Conservation (phyloP, 495 filamentous ascomycete species). For the Penicillium pulvis region DNA sequence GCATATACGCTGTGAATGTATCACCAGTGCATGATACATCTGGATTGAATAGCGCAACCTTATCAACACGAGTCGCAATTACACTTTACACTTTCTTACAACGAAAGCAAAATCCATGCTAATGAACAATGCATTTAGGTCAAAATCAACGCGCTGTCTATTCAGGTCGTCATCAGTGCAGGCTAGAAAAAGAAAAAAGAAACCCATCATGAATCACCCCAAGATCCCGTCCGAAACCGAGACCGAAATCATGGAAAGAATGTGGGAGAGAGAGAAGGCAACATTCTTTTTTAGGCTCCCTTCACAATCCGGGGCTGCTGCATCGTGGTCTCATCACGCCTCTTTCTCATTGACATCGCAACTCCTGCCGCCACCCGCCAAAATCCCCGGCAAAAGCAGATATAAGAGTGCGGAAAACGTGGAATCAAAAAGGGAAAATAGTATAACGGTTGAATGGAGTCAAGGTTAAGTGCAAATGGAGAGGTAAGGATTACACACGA, state of each 20-base stretch:
- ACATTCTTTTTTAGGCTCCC: conserved; percentile 5
- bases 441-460: conserved; percentile 8
- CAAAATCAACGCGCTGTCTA: conserved; percentile 31
- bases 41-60: not conserved
- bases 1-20: no score
- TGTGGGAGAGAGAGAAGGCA: conserved; percentile 7
- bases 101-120: conserved; percentile 5
- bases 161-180: conserved; percentile 34
- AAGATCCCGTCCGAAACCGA: conserved; percentile 11
- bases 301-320: conserved; percentile 8
- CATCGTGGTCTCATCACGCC: conserved; percentile 23
- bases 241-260: conserved; percentile 6
- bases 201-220: conserved; percentile 21
- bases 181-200: conserved; percentile 25
- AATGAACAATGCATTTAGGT: conserved; percentile 28
- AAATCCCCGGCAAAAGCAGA: conserved; percentile 3
- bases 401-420: conserved; percentile 10
- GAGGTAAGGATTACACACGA: conserved; percentile 15
- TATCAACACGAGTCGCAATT: not conserved
- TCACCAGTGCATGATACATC: not conserved
- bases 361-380: conserved; percentile 13
- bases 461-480: conserved; percentile 5
- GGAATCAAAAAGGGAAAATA: conserved; percentile 9
- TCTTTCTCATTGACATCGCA: conserved; percentile 23
- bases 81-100: not conserved